Evolutionary conservation across 768 basidiomycete species (phyloP).

Genomic region (Russula foetens): DNA sequence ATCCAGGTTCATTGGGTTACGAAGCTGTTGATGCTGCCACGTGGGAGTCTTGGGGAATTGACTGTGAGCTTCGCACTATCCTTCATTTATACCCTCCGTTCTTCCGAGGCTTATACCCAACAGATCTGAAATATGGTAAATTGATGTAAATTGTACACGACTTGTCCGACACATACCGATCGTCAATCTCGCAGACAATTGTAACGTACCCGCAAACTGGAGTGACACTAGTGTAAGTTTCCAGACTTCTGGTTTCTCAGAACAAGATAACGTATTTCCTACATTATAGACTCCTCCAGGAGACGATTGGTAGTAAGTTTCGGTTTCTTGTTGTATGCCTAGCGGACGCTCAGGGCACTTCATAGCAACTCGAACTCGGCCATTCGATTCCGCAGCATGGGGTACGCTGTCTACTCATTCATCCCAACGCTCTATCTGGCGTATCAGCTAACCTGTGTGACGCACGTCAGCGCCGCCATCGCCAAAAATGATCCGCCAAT

Average conservation of each 20-base stretch:
- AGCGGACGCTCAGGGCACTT: background rate
- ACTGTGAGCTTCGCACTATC: slow-evolving; percentile 27
- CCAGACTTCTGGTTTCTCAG: background rate
- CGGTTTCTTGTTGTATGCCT: background rate
- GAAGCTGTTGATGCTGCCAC: slow-evolving; percentile 45
- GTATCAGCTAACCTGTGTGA: background rate
- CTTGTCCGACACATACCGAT: background rate
- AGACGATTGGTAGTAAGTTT: slow-evolving; percentile 43
- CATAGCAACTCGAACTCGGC: slow-evolving; percentile 49
- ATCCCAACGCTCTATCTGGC: background rate
- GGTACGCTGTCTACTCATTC: slow-evolving; percentile 27
- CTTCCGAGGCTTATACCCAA: background rate
- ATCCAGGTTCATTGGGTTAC: slow-evolving; percentile 45
- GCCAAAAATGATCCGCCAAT: slow-evolving; percentile 37
- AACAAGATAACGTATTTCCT: background rate
- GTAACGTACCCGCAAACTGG: slow-evolving; percentile 46
- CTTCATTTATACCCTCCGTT: too few species aligned
- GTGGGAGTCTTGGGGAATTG: slow-evolving; percentile 46
- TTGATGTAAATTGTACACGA: background rate
- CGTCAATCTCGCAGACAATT: slow-evolving; percentile 35
- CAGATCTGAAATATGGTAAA: slow-evolving; percentile 42
- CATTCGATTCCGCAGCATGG: slow-evolving; percentile 49
- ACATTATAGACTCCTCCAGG: slow-evolving; percentile 27
- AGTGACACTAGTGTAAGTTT: slow-evolving; percentile 33
- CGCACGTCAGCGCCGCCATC: slow-evolving; percentile 35